phyloP scores from a whole-genome alignment of 2,329 filamentous ascomycete genomes.

The Coniochaeta prunicola region DNA sequence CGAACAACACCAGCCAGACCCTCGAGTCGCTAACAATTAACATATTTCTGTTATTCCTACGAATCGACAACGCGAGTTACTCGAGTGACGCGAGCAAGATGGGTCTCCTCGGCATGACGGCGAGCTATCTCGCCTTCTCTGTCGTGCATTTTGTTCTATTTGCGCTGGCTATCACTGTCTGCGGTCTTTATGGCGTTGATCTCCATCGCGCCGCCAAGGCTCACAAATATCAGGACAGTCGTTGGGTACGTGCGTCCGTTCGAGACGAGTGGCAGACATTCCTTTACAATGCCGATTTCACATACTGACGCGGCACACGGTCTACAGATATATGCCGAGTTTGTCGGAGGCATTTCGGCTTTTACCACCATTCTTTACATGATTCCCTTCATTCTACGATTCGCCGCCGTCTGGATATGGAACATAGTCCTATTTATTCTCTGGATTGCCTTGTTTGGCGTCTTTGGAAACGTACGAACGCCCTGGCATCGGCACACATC shows the following conservation, averaged over 20 bases:
- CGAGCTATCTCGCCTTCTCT: constrained; percentile 48
- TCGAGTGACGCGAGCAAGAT: constrained; percentile 22
- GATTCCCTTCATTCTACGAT: constrained; percentile 51
- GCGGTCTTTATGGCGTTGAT: constrained; percentile 71
- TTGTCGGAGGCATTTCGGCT: constrained; percentile 59
- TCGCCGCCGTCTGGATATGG: constrained; percentile 55
- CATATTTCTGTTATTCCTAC: neutral
- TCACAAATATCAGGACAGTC: constrained; percentile 47
- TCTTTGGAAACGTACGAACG: constrained; percentile 60
- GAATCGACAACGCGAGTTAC: neutral
- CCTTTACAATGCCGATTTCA: constrained; percentile 1
- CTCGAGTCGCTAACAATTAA: neutral
- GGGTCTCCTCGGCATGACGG: constrained; percentile 35
- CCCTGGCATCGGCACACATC: neutral
- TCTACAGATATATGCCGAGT: constrained; percentile 60
- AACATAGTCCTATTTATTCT: constrained; percentile 67
- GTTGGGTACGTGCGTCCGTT: constrained; percentile 53
- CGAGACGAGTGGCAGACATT: neutral
- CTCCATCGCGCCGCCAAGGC: constrained; percentile 46
- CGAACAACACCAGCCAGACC: neutral
- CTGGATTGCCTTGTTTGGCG: constrained; percentile 75
- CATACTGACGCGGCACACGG: neutral
- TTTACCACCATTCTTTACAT: constrained; percentile 59
- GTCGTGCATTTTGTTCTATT: constrained; percentile 70
- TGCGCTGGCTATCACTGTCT: constrained; percentile 66